Evolutionary conservation across 768 basidiomycete species (phyloP), one percentile per base, ranked within the genome.

Genomic region (Trametes cingulata): DNA sequence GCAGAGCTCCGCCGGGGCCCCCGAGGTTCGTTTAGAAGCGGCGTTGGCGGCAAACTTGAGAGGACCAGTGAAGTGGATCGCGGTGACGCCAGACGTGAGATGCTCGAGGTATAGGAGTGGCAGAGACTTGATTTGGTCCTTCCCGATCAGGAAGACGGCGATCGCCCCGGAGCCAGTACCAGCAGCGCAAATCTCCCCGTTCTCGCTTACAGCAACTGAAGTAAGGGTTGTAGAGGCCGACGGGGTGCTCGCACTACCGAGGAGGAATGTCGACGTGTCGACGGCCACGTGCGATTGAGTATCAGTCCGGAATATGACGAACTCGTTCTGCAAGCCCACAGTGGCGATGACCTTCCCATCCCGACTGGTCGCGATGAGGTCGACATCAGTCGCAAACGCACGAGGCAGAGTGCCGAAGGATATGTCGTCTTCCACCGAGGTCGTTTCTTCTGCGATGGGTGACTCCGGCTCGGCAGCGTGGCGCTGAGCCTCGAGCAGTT

Each of bases 401-500:
- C 92, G 84, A n/a, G 90, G 88, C 13, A 96, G 78, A 1, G 89
- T 88, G 8, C 80, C 78, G 66, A 93, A 91, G 17, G 78, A 73
- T 2, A 88, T 70, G 14, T 77, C 69, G 24, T 72, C 75, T 53
- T 82, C 76, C 13, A 85, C 69, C 2, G 75, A 55, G 27, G 63
- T 54, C 35, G 64, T 43, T 52, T 75, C 71, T 17, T 69, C 62
- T 8, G 62, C 43, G 4, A 75, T 71, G 9, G 72, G 65, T 8
- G 71, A 64, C 60, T 80, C 79, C 0, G 76, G 68, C 36, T 83
- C 84, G 1, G 76, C 76, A 33, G 84, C 80, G 68, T 88, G 81
- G 40, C 88, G 80, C 67, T 95, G 93, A 2, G 91, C 90, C 67
- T 95, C 95, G 36, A 97, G 80, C 0, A 95, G 82, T 59, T 99